Base-by-base conservation (phyloP, 2,329 filamentous ascomycete species). In the Penicillium sp. region DNA sequence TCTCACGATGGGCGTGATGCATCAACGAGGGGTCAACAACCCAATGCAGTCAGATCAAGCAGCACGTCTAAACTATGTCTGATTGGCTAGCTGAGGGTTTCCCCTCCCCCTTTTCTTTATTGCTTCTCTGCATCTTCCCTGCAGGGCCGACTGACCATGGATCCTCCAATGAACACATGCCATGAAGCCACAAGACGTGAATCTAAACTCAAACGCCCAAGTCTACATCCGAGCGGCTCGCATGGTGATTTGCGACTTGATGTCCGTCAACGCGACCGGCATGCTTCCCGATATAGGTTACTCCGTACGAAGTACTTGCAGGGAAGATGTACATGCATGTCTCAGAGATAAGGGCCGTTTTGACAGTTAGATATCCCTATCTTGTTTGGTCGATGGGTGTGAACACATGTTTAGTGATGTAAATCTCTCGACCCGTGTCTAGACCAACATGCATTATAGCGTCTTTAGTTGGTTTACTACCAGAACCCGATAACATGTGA, bases 61-160 rank as follows among this genome's bases (percentile, higher is more conserved):
- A 29, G 32, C 34, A 16, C 4, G 3, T 9, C 6, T 18, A 32
- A 21, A 21, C 10, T 7, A 25, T 23, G 1, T 48, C 18, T 42
- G 2, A 34, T 44, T 49, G 44, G 50, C 6, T 12, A 23, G 6
- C 8, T 4, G n/a, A 29, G 21, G 15, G 12, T 35, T 34, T 21
- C 4, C n/a, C 25, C 29, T 21, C 18, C n/a, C 15, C 32, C 15
- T 35, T 37, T 44, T 54, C 46, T 15, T 27, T 44, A 3, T 12
- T 50, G 32, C 47, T 54, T 54, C 52, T 51, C 34, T 51, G 35
- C 40, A 35, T 51, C 21, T 51, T 51, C 52, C 40, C 23, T 54
- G 52, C 52, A 54, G 35, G 32, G 16, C 32, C 16, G 27, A 46
- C 25, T 35, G 47, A 35, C 40, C 23, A 31, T 12, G 32, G 0